Conservation (phyloP, 129 eudicot species). For the Pseudognaphalium luteoalbum region DNA sequence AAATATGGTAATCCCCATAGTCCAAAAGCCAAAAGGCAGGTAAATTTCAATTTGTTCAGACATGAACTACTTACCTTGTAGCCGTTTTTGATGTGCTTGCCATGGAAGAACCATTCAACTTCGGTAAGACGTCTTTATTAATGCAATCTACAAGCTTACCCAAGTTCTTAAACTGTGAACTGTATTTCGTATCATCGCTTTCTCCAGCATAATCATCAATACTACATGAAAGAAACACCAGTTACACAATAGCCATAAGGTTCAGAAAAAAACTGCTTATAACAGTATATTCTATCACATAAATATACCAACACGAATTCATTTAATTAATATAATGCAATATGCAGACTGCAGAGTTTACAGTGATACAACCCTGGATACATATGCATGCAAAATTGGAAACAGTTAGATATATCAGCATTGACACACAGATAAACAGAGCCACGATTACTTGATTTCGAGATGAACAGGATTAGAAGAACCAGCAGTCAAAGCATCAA, state of each 20-base stretch:
- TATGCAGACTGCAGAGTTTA: neutral
- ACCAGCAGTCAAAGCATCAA: constrained; percentile 62
- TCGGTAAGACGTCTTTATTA: constrained; percentile 43
- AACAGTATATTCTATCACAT: neutral
- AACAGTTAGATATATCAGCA: neutral
- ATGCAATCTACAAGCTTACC: constrained; percentile 59
- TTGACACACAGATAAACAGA: neutral
- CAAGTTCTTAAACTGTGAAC: constrained; percentile 67
- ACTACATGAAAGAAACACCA: constrained; percentile 38
- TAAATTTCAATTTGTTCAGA: neutral
- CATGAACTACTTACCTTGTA: constrained; percentile 43
- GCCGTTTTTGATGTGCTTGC: constrained; percentile 32
- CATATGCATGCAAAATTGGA: neutral
- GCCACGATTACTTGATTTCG: constrained; percentile 54
- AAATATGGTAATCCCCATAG: neutral
- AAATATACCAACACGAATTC: neutral
- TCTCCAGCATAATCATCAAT: constrained; percentile 62
- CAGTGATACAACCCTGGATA: neutral
- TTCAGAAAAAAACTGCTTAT: neutral
- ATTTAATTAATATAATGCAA: neutral
- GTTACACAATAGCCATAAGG: neutral
- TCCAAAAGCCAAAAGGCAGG: neutral
- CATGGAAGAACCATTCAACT: constrained; percentile 43
- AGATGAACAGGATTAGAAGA: constrained; percentile 58
- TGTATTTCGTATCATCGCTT: constrained; percentile 51